These are phyloP conservation scores for Lactifluus piperatus DNA, from an alignment of 768 basidiomycete species.

Conservation along the genomic window DNA sequence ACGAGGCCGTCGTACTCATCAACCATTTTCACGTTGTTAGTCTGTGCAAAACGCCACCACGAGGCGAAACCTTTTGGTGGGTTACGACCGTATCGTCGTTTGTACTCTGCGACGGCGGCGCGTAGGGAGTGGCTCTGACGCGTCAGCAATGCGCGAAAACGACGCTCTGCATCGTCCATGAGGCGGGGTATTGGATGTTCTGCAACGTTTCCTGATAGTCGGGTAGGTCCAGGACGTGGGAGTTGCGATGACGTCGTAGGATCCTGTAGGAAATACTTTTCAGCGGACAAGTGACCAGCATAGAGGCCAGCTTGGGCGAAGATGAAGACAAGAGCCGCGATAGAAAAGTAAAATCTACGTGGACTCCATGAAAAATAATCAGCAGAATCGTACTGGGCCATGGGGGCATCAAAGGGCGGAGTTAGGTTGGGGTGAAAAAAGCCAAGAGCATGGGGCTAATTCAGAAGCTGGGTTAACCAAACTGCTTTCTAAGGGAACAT, in stretches of 20 bases:
- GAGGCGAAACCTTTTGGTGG: conserved; percentile 89
- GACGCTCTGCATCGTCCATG: conserved; percentile 75
- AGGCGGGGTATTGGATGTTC: conserved; percentile 79
- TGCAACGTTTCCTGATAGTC: conserved; percentile 21
- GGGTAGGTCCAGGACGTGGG: conserved; percentile 19
- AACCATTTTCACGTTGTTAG: conserved; percentile 65
- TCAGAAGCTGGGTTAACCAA: neutral
- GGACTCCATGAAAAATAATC: conserved; percentile 1
- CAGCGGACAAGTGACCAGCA: conserved; percentile 23
- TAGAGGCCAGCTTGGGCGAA: conserved; percentile 31
- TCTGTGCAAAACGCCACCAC: conserved; percentile 78
- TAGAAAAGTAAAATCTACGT: conserved; percentile 20
- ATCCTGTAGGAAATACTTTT: conserved; percentile 23
- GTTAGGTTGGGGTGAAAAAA: neutral
- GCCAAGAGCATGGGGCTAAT: neutral
- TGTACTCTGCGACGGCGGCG: conserved; percentile 78
- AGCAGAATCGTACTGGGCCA: conserved; percentile 11
- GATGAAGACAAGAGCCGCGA: conserved; percentile 23
- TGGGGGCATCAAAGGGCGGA: conserved; percentile 4
- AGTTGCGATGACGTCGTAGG: conserved; percentile 21
- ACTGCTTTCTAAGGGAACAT: neutral
- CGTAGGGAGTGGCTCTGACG: conserved; percentile 74
- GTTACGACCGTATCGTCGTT: conserved; percentile 58
- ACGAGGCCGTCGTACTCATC: conserved; percentile 87
- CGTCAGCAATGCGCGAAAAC: conserved; percentile 54